phyloP scores from a whole-genome alignment of 495 filamentous ascomycete genomes.

The Trypethelium eluteriae region DNA sequence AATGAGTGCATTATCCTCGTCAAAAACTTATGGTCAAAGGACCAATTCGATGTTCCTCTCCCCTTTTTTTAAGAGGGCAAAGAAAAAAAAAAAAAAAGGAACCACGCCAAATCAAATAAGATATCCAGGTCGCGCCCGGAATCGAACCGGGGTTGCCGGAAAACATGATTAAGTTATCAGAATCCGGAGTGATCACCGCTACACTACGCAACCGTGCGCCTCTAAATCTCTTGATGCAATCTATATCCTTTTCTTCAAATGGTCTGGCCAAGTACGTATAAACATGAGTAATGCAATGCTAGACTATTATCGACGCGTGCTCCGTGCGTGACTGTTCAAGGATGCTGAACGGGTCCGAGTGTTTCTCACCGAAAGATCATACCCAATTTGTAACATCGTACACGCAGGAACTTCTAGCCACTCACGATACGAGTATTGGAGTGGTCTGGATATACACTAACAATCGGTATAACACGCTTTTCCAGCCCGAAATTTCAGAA shows the following conservation, averaged over 20 bases:
- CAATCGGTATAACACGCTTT: too few relatives aligned
- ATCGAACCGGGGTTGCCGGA: not conserved
- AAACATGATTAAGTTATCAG: not conserved
- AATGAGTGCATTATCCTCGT: not conserved
- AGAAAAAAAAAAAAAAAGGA: not conserved
- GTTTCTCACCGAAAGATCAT: too few relatives aligned
- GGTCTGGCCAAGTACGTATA: not conserved
- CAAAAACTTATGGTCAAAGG: not conserved
- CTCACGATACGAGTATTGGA: too few relatives aligned
- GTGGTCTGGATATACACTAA: too few relatives aligned
- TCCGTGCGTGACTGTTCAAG: too few relatives aligned
- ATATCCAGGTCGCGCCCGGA: not conserved
- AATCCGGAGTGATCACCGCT: not conserved
- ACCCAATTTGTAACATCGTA: too few relatives aligned
- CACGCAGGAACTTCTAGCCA: too few relatives aligned
- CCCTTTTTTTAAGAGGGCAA: not conserved
- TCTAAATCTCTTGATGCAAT: not conserved
- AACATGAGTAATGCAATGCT: not conserved
- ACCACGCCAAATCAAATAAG: not conserved
- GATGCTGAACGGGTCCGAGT: too few relatives aligned
- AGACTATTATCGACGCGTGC: not conserved
- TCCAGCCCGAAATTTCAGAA: too few relatives aligned
- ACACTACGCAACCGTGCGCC: not conserved
- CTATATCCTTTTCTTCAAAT: not conserved
- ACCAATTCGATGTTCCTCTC: not conserved